Percentiles rank a stretch among this genome's conserved stretches.
Conservation (phyloP, 495 filamentous ascomycete genomes). For the Xylaria acuta region DNA sequence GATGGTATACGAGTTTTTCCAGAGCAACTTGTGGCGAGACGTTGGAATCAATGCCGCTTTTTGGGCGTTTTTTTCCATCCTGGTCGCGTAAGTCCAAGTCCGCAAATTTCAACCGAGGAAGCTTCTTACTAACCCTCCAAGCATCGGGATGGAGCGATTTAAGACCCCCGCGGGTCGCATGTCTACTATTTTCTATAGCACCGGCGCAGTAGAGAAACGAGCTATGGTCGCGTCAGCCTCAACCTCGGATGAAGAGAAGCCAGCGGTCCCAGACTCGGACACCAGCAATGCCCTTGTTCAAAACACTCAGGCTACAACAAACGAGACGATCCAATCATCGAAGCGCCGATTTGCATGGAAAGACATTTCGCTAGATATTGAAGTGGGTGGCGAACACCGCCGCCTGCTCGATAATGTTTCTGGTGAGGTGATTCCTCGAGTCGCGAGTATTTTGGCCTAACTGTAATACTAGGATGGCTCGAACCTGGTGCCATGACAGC, state of each 20-base stretch:
- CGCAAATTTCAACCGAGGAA: constrained; percentile 28
- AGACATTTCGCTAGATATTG: constrained; percentile 81
- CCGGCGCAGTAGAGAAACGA: background rate
- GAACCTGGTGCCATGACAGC: constrained; percentile 86
- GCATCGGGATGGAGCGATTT: constrained; percentile 42
- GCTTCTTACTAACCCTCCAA: constrained; percentile 9
- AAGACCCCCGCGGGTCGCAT: constrained; percentile 36
- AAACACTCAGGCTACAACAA: background rate
- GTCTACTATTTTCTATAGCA: constrained; percentile 39
- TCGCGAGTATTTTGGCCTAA: background rate
- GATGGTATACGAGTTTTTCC: constrained; percentile 63
- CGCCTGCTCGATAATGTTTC: constrained; percentile 73
- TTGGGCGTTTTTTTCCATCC: constrained; percentile 64
- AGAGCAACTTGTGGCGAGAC: constrained; percentile 74
- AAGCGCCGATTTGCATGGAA: constrained; percentile 74
- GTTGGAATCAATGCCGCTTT: constrained; percentile 79
- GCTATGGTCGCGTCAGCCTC: constrained; percentile 46
- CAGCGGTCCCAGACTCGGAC: background rate
- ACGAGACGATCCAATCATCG: constrained; percentile 42
- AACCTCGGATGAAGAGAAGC: constrained; percentile 12
- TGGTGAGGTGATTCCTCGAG: constrained; percentile 41
- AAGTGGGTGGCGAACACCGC: constrained; percentile 72
- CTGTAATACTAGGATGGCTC: constrained; percentile 66
- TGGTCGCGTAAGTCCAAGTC: constrained; percentile 47
- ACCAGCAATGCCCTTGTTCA: background rate